Base-by-base conservation (phyloP, 495 filamentous ascomycete genomes). In the Penicillium herquei region DNA sequence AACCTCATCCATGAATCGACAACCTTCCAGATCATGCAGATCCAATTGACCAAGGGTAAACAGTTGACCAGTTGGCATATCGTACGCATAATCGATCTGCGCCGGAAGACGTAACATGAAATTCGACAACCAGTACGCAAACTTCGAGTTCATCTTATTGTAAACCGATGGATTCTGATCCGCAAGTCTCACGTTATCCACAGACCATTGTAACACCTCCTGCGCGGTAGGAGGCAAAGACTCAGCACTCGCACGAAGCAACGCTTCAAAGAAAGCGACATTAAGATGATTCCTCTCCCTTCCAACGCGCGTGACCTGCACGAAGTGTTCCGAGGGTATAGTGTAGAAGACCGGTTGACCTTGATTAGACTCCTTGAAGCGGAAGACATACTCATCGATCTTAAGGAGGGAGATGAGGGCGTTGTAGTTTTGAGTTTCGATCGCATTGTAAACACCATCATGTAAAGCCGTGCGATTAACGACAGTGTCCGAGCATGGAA, bases 221-320 rank as follows among this genome's bases (percentile, higher is more conserved):
- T 67, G 33, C 0, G 69, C 67, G 31, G 72, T 58, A 2, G 52
- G 14, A 1, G 75, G 75, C 0, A 77, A 39, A 13, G 72, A 76
- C 55, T 78, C 75, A 0, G 75, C 72, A 41, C 64, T 75, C 10
- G 72, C 61, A 14, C 74, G 71, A 1, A 78, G 32, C 14, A 78
- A 62, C 11, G 67, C 48, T 39, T 68, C 56, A 44, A 78, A 75
- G 41, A 73, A 56, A 3, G 55, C 50, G 7, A 57, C 41, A 30
- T 70, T 59, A 18, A 57, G 58, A n/a, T 46, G 44, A 12, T 52
- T 58, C 1, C 63, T 64, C 12, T 63, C 47, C 4, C 55, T 64
- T 16, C 61, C 55, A 5, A 66, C 40, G 4, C 59, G 62, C 7
- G 62, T 61, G 7, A 65, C 69, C 3, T 59, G 66, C 43, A 65